A percentile compares a stretch with the other conserved stretches of the same genome.
Evolutionary conservation across 2,329 filamentous ascomycete genomes (phyloP).

Genomic region (Colletotrichum abscissum): DNA sequence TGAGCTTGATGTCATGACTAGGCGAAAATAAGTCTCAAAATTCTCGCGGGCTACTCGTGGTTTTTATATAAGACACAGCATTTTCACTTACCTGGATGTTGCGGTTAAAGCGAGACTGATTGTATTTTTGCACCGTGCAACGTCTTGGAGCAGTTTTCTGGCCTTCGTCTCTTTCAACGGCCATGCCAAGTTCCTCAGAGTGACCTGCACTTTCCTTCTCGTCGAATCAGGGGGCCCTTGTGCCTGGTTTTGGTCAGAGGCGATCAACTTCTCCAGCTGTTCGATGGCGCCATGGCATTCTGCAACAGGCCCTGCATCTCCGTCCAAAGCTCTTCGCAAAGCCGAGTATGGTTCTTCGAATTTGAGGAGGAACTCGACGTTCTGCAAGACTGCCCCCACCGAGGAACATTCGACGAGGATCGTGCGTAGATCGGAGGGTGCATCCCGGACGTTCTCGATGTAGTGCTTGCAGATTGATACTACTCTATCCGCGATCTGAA

Average conservation of each 20-base stretch:
- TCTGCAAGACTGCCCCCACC: fast-evolving
- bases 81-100: background rate
- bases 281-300: background rate
- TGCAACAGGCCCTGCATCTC: background rate
- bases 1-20: background rate
- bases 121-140: background rate
- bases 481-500: background rate
- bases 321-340: background rate
- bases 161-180: background rate
- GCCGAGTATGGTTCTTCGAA: background rate
- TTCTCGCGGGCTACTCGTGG: too few species aligned
- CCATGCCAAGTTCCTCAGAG: background rate
- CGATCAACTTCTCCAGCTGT: background rate
- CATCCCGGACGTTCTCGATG: background rate
- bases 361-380: background rate
- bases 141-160: background rate
- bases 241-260: background rate
- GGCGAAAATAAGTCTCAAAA: background rate
- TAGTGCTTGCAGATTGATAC: background rate
- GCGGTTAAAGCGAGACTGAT: background rate
- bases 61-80: fast-evolving
- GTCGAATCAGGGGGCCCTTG: fast-evolving
- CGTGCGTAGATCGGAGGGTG: background rate
- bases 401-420: background rate
- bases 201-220: background rate